Evolutionary conservation across 306 rosid species (phyloP).

Genomic region (Potentilla sterilis): DNA sequence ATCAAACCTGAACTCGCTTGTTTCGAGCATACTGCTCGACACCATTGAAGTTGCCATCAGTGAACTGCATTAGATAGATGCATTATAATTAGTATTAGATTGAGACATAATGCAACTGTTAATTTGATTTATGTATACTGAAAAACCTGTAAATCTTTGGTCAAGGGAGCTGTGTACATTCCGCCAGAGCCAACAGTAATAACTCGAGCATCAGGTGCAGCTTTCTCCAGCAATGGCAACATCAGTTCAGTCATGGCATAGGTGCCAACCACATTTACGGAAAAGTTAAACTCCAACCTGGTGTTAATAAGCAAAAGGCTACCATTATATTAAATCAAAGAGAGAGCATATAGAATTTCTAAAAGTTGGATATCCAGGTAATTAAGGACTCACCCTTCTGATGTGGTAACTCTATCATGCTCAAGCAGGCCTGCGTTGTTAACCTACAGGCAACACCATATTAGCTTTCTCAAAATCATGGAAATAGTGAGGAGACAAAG

Average conservation of each 20-base stretch:
- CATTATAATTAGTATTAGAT: constrained; percentile 8
- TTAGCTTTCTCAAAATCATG: constrained; percentile 25
- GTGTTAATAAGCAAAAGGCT: constrained; percentile 9
- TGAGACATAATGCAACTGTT: neutral
- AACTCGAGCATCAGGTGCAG: constrained; percentile 91
- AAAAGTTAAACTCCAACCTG: constrained; percentile 84
- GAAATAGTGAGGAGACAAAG: neutral
- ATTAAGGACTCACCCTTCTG: constrained; percentile 71
- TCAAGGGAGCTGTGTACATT: constrained; percentile 81
- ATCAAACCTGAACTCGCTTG: constrained; percentile 81
- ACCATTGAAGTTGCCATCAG: constrained; percentile 60
- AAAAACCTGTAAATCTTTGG: constrained; percentile 69
- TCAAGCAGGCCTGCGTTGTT: constrained; percentile 91
- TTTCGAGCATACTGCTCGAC: constrained; percentile 73
- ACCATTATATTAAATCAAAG: neutral
- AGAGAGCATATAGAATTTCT: neutral
- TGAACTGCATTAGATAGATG: constrained; percentile 45
- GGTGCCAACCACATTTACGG: constrained; percentile 82
- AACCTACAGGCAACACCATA: constrained; percentile 42
- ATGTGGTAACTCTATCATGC: constrained; percentile 59
- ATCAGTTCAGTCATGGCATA: constrained; percentile 64
- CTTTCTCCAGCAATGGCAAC: constrained; percentile 76
- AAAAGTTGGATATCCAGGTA: neutral
- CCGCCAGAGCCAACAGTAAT: constrained; percentile 96
- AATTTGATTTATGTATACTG: neutral